Evolutionary conservation across 768 basidiomycete species (phyloP).

Genomic region (Tricholoma bakamatsutake): DNA sequence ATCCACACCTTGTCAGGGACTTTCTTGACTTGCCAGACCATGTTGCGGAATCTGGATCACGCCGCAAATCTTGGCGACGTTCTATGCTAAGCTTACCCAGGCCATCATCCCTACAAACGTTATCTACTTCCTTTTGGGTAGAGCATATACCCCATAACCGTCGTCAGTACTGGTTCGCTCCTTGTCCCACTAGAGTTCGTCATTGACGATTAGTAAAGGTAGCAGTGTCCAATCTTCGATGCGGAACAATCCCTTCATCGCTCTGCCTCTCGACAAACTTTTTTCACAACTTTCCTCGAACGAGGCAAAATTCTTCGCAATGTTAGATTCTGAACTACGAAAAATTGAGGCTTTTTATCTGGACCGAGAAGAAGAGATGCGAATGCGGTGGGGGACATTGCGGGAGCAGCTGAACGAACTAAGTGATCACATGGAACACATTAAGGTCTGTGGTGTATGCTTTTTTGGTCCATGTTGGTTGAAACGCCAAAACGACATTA

Average conservation of each 20-base stretch:
- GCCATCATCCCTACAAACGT: not conserved
- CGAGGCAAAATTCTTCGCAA: conserved; percentile 69
- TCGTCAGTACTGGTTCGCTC: not conserved
- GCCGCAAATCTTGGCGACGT: not conserved
- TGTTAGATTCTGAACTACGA: conserved; percentile 72
- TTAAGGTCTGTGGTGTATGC: conserved; percentile 38
- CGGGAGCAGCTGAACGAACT: conserved; percentile 73
- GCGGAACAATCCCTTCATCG: conserved; percentile 16
- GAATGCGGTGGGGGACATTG: conserved; percentile 38
- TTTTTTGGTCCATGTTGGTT: not conserved
- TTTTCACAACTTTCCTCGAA: conserved; percentile 51
- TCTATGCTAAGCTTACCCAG: not conserved
- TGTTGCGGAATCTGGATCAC: not conserved
- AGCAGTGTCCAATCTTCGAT: not conserved
- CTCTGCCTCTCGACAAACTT: conserved; percentile 41
- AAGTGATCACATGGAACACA: conserved; percentile 55
- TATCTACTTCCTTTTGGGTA: not conserved
- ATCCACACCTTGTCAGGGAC: not conserved
- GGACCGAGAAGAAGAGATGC: conserved; percentile 62
- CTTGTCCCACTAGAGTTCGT: not conserved
- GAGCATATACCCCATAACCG: too few species aligned
- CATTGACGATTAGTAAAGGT: not conserved
- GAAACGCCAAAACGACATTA: not conserved
- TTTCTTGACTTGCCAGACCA: not conserved
- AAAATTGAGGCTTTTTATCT: conserved; percentile 85